Evolutionary conservation across 2,329 filamentous ascomycete species (phyloP).

Genomic region (Monilinia fructigena): DNA sequence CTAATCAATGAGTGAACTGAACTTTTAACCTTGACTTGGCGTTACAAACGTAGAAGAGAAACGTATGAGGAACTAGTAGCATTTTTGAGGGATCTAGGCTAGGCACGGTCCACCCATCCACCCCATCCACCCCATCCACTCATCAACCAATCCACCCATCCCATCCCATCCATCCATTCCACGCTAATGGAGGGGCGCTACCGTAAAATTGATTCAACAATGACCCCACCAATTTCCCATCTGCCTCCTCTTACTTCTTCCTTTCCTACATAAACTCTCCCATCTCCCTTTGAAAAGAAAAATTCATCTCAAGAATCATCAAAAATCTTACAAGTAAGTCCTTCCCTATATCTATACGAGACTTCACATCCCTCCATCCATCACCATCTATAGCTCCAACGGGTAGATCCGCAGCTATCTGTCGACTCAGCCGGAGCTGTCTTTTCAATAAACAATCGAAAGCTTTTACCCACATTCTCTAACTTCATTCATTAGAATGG

Average conservation of each 20-base stretch:
- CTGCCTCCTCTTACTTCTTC: slow-evolving; percentile 25
- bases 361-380: not conserved
- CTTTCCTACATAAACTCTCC: slow-evolving; percentile 28
- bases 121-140: not conserved
- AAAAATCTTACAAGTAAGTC: slow-evolving; percentile 30
- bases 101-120: slow-evolving; percentile 13
- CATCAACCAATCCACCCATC: not conserved
- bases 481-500: slow-evolving; percentile 47
- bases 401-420: slow-evolving; percentile 11
- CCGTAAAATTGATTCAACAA: slow-evolving; percentile 23
- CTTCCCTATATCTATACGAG: slow-evolving; percentile 8
- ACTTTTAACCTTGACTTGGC: no score
- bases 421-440: slow-evolving; percentile 16
- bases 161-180: slow-evolving; percentile 6
- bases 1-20: no score
- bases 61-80: no score
- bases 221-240: slow-evolving; percentile 26
- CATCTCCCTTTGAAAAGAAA: slow-evolving; percentile 5
- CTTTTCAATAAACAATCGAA: slow-evolving; percentile 25
- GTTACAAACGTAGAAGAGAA: no score
- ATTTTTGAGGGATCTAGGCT: not conserved
- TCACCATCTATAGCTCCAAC: not conserved
- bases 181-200: slow-evolving; percentile 24
- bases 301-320: slow-evolving; percentile 22
- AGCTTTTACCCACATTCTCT: slow-evolving; percentile 26